phyloP scores from a whole-genome alignment of 352 stramenopile genomes.

The Vaucheria bursata region DNA sequence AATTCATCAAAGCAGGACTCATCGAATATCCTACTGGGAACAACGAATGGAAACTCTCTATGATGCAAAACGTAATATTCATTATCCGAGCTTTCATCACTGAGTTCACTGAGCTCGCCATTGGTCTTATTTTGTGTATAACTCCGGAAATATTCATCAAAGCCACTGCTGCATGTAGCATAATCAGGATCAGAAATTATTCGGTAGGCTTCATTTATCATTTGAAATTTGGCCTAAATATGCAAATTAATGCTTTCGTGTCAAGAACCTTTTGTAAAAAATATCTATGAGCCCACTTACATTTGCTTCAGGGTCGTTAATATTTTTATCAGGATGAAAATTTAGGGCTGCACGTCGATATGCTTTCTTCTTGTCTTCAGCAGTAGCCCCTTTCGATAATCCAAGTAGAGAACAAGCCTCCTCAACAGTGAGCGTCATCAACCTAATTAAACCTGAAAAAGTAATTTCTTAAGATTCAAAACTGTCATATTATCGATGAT shows the following conservation, averaged over 20 bases:
- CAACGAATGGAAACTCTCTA: too few species aligned
- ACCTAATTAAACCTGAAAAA: too few species aligned
- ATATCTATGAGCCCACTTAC: not conserved
- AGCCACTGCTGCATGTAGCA: not conserved
- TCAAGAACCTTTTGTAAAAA: not conserved
- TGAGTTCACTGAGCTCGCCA: too few species aligned
- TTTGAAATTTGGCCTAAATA: conserved; percentile 1
- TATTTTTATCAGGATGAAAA: not conserved
- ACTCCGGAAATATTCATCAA: too few species aligned
- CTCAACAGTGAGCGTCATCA: not conserved
- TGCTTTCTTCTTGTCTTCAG: not conserved
- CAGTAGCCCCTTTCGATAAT: not conserved
- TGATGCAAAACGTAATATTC: too few species aligned
- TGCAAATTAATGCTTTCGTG: not conserved
- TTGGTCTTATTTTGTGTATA: too few species aligned
- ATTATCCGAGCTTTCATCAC: too few species aligned
- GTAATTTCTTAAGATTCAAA: too few species aligned
- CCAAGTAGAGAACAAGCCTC: not conserved
- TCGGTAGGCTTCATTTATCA: not conserved
- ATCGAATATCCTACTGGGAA: too few species aligned
- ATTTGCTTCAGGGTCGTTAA: not conserved
- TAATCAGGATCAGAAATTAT: not conserved
- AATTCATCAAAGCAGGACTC: too few species aligned
- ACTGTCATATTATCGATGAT: too few species aligned
- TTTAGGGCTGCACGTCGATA: not conserved